phyloP scores from a whole-genome alignment of 176 grass and related monocot species.

The Carex parvula region DNA sequence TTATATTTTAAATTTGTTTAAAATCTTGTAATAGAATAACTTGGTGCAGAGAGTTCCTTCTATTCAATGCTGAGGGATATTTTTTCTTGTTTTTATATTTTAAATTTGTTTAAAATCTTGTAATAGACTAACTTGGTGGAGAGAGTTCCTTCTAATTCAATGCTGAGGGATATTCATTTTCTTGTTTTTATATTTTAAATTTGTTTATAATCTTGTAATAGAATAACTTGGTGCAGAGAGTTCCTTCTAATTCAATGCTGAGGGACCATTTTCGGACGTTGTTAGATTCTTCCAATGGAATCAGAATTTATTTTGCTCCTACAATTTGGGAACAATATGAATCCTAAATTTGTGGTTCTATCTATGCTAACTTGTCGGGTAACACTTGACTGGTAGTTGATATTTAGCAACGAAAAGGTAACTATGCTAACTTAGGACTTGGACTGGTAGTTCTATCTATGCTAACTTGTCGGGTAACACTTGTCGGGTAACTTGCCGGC shows the following conservation, averaged over 20 bases:
- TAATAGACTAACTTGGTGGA: neutral
- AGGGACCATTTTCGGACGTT: neutral
- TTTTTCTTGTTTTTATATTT: too few relatives aligned
- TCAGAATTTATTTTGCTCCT: neutral
- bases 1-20: neutral
- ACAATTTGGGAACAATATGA: conserved; percentile 10
- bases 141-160: neutral
- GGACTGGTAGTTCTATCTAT: neutral
- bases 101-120: too few relatives aligned
- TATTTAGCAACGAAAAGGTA: too few relatives aligned
- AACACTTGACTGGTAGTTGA: neutral
- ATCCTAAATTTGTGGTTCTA: neutral
- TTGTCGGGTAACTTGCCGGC: neutral
- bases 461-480: neutral
- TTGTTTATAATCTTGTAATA: neutral
- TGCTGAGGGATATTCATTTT: neutral
- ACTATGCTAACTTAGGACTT: too few relatives aligned
- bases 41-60: neutral
- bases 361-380: neutral
- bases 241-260: neutral
- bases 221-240: neutral
- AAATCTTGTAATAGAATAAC: neutral
- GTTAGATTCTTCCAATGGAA: neutral
- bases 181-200: neutral
- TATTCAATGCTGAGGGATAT: neutral